phyloP scores from a whole-genome alignment of 805 yeast species.

The Lipomyces mesembrius region DNA sequence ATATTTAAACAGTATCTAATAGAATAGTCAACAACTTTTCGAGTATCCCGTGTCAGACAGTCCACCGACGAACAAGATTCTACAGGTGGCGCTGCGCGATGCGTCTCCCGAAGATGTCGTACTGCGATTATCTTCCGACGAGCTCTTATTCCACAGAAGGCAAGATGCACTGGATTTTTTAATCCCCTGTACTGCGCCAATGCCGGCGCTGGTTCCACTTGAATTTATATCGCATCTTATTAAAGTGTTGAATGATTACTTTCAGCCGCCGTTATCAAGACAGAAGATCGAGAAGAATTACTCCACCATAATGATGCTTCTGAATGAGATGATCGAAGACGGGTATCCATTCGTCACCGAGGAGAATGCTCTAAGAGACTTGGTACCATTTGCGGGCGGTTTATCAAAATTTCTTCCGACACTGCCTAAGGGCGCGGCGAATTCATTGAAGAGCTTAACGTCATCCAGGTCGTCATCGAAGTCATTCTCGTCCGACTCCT shows the following conservation, averaged over 20 bases:
- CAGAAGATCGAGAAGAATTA: conserved; percentile 61
- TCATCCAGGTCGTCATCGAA: conserved; percentile 17
- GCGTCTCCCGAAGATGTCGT: conserved; percentile 24
- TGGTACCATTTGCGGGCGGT: conserved; percentile 68
- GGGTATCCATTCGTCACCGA: conserved; percentile 78
- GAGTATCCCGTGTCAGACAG: conserved; percentile 47
- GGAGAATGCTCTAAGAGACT: conserved; percentile 66
- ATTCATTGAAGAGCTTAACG: conserved; percentile 36
- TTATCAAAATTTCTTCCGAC: conserved; percentile 57
- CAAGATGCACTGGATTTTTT: conserved; percentile 41
- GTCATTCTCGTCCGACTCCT: conserved; percentile 20
- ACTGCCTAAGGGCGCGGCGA: conserved; percentile 41
- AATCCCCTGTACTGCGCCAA: conserved; percentile 43
- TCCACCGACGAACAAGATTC: conserved; percentile 45
- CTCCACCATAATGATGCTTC: conserved; percentile 69
- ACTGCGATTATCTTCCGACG: conserved; percentile 41
- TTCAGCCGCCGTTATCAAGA: conserved; percentile 52
- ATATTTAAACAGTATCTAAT: neutral
- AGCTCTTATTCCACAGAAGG: conserved; percentile 42
- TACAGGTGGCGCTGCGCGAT: conserved; percentile 39
- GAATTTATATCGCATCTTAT: conserved; percentile 58
- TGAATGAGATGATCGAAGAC: conserved; percentile 78
- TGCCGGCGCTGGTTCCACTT: conserved; percentile 60
- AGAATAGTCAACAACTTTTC: conserved; percentile 46
- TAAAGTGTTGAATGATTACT: conserved; percentile 60